phyloP scores from a whole-genome alignment of 208 protist genomes.

The Blechomonas ayalai region DNA sequence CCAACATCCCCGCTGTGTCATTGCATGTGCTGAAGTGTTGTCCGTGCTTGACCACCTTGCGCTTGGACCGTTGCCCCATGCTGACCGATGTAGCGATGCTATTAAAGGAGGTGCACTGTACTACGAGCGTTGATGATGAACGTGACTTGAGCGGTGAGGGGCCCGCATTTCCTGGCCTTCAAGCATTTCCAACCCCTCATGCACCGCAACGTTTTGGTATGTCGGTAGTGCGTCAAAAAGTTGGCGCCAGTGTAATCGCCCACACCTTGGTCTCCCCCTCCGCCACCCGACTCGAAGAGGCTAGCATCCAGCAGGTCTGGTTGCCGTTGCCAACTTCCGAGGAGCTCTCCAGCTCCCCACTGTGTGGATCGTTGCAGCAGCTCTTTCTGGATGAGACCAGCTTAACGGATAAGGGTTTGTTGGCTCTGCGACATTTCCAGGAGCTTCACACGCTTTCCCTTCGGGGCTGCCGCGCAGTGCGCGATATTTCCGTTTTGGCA shows the following conservation, averaged over 20 bases:
- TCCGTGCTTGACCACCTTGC: slow-evolving; percentile 22
- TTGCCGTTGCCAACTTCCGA: not conserved
- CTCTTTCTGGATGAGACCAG: slow-evolving; percentile 10
- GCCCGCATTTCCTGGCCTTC: not conserved
- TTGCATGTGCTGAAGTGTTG: slow-evolving; percentile 29
- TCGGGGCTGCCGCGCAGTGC: slow-evolving; percentile 11
- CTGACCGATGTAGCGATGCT: slow-evolving; percentile 18
- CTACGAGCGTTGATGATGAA: not conserved
- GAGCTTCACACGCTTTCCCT: slow-evolving; percentile 11
- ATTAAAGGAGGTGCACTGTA: too few relatives aligned
- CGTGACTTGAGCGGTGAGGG: not conserved
- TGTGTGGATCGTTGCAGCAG: slow-evolving; percentile 6
- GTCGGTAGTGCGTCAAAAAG: slow-evolving; percentile 4
- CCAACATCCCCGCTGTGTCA: slow-evolving; percentile 13
- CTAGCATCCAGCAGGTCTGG: not conserved
- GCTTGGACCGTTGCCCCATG: slow-evolving; percentile 25
- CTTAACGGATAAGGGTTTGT: slow-evolving; percentile 10
- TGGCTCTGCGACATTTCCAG: not conserved
- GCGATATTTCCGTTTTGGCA: slow-evolving; percentile 14
- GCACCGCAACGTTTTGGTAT: not conserved
- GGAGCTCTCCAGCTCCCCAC: not conserved
- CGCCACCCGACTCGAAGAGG: not conserved
- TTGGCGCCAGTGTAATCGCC: slow-evolving; percentile 12
- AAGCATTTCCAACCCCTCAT: not conserved
- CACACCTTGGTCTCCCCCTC: slow-evolving; percentile 15